Percentiles rank a stretch among this genome's conserved stretches.
Conservation (phyloP, 257 asterid genomes). For the Phtheirospermum japonicum region DNA sequence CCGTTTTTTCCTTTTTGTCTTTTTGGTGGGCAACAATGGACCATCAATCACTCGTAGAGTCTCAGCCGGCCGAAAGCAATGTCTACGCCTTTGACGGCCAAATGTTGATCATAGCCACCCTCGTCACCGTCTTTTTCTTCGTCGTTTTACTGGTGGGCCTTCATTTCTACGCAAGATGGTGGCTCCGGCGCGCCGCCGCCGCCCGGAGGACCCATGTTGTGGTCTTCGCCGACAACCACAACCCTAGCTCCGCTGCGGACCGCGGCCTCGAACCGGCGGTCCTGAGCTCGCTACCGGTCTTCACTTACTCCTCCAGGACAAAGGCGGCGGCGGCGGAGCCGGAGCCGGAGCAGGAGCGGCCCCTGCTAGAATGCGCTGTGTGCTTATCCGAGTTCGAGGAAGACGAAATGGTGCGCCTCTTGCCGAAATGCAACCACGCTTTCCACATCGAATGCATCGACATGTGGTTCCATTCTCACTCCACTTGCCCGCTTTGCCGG, state of each 20-base stretch:
- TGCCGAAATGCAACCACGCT: conserved; percentile 44
- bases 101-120: conserved; percentile 16
- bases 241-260: not conserved
- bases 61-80: not conserved
- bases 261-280: conserved; percentile 29
- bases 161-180: conserved; percentile 27
- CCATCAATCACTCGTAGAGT: not conserved
- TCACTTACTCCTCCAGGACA: conserved; percentile 19
- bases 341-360: not conserved
- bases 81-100: conserved; percentile 13
- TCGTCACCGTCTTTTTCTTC: conserved; percentile 9
- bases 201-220: not conserved
- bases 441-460: conserved; percentile 47
- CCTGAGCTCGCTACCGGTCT: conserved; percentile 29
- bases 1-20: too few relatives aligned
- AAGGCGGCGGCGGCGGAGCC: too few relatives aligned
- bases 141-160: conserved; percentile 15
- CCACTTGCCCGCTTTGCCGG: conserved; percentile 56
- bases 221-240: not conserved
- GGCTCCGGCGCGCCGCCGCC: conserved; percentile 17
- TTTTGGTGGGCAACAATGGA: too few relatives aligned
- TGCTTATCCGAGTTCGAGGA: conserved; percentile 46
- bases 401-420: conserved; percentile 34
- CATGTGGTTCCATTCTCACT: conserved; percentile 45
- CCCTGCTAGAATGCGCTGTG: conserved; percentile 35